Conservation (phyloP, 2,329 filamentous ascomycete genomes). For the Penicillium sp. region DNA sequence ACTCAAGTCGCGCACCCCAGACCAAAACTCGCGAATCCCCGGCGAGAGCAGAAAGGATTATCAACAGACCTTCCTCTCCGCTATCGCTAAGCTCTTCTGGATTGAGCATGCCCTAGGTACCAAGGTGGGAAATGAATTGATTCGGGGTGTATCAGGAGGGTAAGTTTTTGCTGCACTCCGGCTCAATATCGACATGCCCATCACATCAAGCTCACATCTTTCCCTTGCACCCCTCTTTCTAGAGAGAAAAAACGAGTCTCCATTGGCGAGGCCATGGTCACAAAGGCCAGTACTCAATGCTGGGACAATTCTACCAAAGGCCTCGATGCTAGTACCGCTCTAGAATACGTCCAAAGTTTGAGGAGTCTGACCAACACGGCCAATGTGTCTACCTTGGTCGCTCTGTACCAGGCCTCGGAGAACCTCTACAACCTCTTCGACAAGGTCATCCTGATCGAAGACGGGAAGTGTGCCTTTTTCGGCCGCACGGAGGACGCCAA, state of each 20-base stretch:
- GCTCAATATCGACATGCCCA: too few relatives aligned
- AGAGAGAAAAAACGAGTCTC: constrained; percentile 69
- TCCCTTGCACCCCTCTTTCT: neutral
- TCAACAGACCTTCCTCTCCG: constrained; percentile 56
- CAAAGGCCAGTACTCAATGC: constrained; percentile 58
- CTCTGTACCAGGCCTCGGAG: constrained; percentile 63
- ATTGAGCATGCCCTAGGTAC: constrained; percentile 67
- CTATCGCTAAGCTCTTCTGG: constrained; percentile 66
- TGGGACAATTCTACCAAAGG: constrained; percentile 75
- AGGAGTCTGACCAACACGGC: constrained; percentile 60
- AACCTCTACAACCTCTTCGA: constrained; percentile 54
- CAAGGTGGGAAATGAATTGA: constrained; percentile 67
- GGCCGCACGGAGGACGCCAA: constrained; percentile 59
- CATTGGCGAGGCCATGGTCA: constrained; percentile 71
- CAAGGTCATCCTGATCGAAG: constrained; percentile 62
- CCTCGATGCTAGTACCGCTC: constrained; percentile 65
- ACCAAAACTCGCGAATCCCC: constrained; percentile 53
- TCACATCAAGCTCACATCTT: neutral
- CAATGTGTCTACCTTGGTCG: constrained; percentile 57
- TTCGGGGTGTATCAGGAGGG: constrained; percentile 65
- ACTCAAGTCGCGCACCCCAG: constrained; percentile 61
- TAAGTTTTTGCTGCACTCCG: neutral
- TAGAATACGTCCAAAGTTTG: constrained; percentile 66
- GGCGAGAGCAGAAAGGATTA: constrained; percentile 58
- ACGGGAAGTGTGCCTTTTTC: constrained; percentile 66